Conservation (phyloP, 1,139 yeast genomes). For the Sugiyamaella sp. region DNA sequence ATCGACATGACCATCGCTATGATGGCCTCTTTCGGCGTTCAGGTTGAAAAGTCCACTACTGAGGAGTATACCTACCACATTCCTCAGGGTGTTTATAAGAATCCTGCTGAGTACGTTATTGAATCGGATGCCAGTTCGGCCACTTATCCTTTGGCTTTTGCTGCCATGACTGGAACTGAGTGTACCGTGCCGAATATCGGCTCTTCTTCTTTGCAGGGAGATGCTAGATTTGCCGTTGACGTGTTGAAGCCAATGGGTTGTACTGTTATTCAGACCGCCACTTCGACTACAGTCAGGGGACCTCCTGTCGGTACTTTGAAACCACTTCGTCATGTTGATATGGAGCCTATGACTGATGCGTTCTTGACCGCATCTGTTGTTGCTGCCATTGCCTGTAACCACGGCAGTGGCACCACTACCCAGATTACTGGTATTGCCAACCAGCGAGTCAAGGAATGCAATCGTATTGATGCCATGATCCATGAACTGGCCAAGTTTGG, state of each 20-base stretch:
- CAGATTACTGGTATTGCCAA: slow-evolving; percentile 94
- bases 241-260: slow-evolving; percentile 97
- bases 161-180: slow-evolving; percentile 94
- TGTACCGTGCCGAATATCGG: slow-evolving; percentile 96
- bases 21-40: slow-evolving; percentile 90
- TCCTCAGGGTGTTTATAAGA: slow-evolving; percentile 77
- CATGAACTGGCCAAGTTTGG: slow-evolving; percentile 88
- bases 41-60: slow-evolving; percentile 68
- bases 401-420: slow-evolving; percentile 50
- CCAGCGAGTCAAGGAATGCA: slow-evolving; percentile 97
- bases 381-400: slow-evolving; percentile 81
- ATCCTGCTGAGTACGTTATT: slow-evolving; percentile 82
- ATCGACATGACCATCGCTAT: slow-evolving; percentile 96
- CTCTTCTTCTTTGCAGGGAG: slow-evolving; percentile 90
- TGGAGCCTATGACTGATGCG: slow-evolving; percentile 99
- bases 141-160: slow-evolving; percentile 95
- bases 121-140: slow-evolving; percentile 99
- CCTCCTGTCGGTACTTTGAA: slow-evolving; percentile 70
- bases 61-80: slow-evolving; percentile 86
- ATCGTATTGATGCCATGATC: slow-evolving; percentile 94
- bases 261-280: slow-evolving; percentile 73
- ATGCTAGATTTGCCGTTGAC: slow-evolving; percentile 93
- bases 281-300: slow-evolving; percentile 90
- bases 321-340: slow-evolving; percentile 78
- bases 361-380: slow-evolving; percentile 95